These are phyloP conservation scores for Leccinum aurantiacum DNA, from an alignment of 768 basidiomycete genomes.

Conservation along the genomic window DNA sequence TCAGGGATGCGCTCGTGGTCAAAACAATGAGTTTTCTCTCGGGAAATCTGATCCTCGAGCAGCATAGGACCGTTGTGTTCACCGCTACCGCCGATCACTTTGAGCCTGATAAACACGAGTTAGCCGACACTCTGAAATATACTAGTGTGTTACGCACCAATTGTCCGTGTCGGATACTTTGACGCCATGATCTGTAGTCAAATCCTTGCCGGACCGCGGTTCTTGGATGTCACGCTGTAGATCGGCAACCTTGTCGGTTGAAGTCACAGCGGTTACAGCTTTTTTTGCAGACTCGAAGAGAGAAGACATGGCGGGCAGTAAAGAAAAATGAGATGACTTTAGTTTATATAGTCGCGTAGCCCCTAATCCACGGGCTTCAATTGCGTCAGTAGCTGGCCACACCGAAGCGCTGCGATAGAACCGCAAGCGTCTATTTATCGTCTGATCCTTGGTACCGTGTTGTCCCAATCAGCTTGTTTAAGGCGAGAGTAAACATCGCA, in stretches of 20 bases:
- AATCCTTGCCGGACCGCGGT: conserved; percentile 4
- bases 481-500: too few relatives aligned
- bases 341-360: conserved; percentile 2
- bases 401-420: too few relatives aligned
- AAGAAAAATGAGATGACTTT: too few relatives aligned
- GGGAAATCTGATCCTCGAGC: conserved; percentile 74
- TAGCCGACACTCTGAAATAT: conserved; percentile 2
- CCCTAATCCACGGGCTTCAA: conserved; percentile 5
- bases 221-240: conserved; percentile 29
- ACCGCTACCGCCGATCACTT: conserved; percentile 43
- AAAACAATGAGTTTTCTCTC: conserved; percentile 76
- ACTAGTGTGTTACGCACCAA: conserved; percentile 41
- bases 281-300: conserved; percentile 17
- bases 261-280: conserved; percentile 3
- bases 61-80: conserved; percentile 62
- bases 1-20: conserved; percentile 92
- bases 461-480: too few relatives aligned
- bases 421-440: too few relatives aligned
- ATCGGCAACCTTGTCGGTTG: conserved; percentile 24
- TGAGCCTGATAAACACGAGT: conserved; percentile 46
- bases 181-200: conserved; percentile 66
- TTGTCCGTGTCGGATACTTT: conserved; percentile 62
- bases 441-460: too few relatives aligned
- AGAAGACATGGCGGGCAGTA: conserved; percentile 14
- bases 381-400: conserved; percentile 20